Evolutionary conservation across 441 rosid genomes (phyloP).

Genomic region (Populus tomentosa): DNA sequence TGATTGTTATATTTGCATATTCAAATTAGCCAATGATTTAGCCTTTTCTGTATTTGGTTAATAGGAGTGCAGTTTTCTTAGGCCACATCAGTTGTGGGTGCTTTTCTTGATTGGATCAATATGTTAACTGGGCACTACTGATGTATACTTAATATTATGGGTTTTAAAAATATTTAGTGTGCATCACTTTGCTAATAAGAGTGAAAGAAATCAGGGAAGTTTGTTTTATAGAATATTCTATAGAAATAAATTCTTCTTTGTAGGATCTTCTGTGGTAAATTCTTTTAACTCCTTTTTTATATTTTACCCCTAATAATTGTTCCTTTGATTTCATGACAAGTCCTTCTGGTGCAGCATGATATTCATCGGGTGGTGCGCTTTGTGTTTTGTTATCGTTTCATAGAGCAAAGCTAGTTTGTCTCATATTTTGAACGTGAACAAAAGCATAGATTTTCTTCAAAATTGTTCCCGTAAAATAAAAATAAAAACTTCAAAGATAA

Average conservation of each 20-base stretch:
- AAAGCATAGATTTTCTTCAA: neutral
- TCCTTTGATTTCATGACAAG: neutral
- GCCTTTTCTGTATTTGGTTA: neutral
- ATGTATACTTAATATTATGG: neutral
- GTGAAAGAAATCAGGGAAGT: neutral
- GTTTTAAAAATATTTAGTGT: neutral
- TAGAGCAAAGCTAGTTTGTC: neutral
- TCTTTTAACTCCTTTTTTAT: neutral
- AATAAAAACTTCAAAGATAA: neutral
- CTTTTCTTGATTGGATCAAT: neutral
- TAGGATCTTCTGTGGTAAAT: neutral
- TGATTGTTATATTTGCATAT: neutral
- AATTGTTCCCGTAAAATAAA: neutral
- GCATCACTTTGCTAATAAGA: neutral
- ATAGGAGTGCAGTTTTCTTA: neutral
- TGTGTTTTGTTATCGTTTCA: neutral
- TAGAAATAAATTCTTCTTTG: neutral
- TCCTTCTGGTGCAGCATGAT: no score
- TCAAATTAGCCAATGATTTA: neutral
- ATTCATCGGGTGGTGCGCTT: no score
- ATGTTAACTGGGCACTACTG: neutral
- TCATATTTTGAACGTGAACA: neutral
- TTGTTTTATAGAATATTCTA: neutral
- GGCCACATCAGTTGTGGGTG: neutral
- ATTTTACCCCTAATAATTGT: neutral